Base-by-base conservation (phyloP, 2,329 filamentous ascomycete species). In the Ophiosphaerella korrae region DNA sequence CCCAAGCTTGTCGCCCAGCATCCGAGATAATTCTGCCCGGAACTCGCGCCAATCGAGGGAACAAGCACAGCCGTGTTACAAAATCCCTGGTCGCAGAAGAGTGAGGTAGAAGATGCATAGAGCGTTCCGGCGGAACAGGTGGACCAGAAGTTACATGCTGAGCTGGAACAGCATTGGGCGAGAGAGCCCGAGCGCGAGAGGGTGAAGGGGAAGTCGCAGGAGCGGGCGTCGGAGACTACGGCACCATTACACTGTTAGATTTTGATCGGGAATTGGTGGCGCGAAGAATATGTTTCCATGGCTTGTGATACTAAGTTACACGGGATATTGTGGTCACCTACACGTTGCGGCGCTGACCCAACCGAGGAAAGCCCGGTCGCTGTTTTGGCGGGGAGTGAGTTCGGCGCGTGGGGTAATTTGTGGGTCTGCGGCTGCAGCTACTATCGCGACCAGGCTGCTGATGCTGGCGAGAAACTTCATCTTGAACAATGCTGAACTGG, bases 31-130 rank as follows among this genome's bases (percentile, higher is more conserved):
- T 48, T 57, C 37, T 50, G 38, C 2, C 59, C 62, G 6, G 29
- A 53, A 18, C 32, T 52, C 6, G 60, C 60, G n/a, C 62, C 63
- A 3, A 57, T 45, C 3, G 56, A 62, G 5, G 51, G 38, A 11
- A 66, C 56, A 21, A 67, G 47, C 11, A 64, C 53, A 14, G 46
- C 63, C 11, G 63, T 67, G 41, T 68, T 67, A 16, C 64, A 66
- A 34, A 26, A 60, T 12, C 60, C 62, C 34, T 57, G 45, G 18
- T 64, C 62, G 39, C 61, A 68, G 14, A 53, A 51, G n/a, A 68
- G 38, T 16, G 50, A 55, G 3, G 65, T 63, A 9, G 58, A 51
- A 26, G 42, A 51, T 5, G 62, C 58, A 31, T 60, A 54, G 8
- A 64, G 53, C 0, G 50, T 61, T 3, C 57, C 52, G 13, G 52